phyloP scores from a whole-genome alignment of 2,329 filamentous ascomycete genomes.

The Diplodia intermedia region DNA sequence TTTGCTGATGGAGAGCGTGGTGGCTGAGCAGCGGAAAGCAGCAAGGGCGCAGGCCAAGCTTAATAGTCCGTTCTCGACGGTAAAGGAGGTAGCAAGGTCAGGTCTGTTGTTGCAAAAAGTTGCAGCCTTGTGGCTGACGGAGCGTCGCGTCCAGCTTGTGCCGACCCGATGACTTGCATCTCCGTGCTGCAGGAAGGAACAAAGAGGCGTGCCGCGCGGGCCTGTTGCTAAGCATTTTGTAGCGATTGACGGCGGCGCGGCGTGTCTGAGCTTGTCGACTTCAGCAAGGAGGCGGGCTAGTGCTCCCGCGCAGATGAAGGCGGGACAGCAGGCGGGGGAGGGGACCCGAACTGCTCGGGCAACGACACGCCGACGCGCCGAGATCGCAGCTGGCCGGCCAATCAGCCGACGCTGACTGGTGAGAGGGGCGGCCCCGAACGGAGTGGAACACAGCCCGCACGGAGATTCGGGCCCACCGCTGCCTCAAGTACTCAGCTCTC shows the following conservation, averaged over 20 bases:
- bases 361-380: slow-evolving; percentile 1
- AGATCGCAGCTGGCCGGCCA: not conserved
- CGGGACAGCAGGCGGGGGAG: not conserved
- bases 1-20: not conserved
- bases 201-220: not conserved
- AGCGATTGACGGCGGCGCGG: not conserved
- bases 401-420: too few relatives aligned
- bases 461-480: slow-evolving; percentile 8
- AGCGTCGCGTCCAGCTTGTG: not conserved
- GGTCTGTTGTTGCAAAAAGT: not conserved
- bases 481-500: slow-evolving; percentile 2
- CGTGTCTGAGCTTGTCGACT: not conserved
- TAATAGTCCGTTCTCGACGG: not conserved
- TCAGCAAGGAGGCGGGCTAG: not conserved
- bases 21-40: not conserved
- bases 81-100: not conserved
- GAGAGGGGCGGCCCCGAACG: not conserved
- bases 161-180: not conserved
- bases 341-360: slow-evolving; percentile 20
- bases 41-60: not conserved
- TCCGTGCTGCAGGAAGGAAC: not conserved
- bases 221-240: not conserved
- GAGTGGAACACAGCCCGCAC: not conserved
- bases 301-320: not conserved
- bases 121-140: slow-evolving; percentile 11